Base-by-base conservation (phyloP, 345 rosid genomes). In the Populus pruinosa region DNA sequence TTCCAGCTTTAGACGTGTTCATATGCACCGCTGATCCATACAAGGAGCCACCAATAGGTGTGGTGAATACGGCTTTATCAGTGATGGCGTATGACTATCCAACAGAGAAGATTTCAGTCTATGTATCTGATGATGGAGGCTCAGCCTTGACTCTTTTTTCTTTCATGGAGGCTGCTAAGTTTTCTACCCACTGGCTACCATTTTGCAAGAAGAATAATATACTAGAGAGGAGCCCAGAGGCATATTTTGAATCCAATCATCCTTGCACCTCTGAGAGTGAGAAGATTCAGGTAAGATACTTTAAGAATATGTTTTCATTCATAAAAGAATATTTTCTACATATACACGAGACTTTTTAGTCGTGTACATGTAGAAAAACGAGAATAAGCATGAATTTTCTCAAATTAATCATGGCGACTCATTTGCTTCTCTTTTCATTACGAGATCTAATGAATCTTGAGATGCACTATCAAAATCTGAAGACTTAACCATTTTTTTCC, bases 71-170 rank as follows among this genome's bases (percentile, higher is more conserved):
- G 2, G 92, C 87, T 12, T 80, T 94, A 68, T 94, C 97, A 0
- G 91, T 86, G 66, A 83, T 94, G 93, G 93, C 91, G 1, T 94
- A 88, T 27, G 92, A 91, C 20, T 94, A 94, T 79, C 98, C 97
- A 5, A 20, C 83, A 2, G 87, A 90, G 67, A 94, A 89, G 84
- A 20, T 91, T 33, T 87, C 97, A 9, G 85, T 94, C n/a, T 94
- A 64, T 55, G 63, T 80, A 13, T 80, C 83, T 2, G 83, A 80
- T 16, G 83, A 80, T 14, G 83, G 83, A 3, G 80, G 83, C 49
- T 80, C 83, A 9, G 77, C 69, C 6, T 1, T 76, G 20, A 80
- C 80, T 14, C 69, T 76, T 0, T 80, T 80, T 72, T 76, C 83
- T 71, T 76, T 80, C 43, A 56, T 80, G 69, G 83, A 76, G 72